These are phyloP conservation scores for Suillus fuscotomentosus DNA, from an alignment of 768 basidiomycete genomes.

Conservation along the genomic window DNA sequence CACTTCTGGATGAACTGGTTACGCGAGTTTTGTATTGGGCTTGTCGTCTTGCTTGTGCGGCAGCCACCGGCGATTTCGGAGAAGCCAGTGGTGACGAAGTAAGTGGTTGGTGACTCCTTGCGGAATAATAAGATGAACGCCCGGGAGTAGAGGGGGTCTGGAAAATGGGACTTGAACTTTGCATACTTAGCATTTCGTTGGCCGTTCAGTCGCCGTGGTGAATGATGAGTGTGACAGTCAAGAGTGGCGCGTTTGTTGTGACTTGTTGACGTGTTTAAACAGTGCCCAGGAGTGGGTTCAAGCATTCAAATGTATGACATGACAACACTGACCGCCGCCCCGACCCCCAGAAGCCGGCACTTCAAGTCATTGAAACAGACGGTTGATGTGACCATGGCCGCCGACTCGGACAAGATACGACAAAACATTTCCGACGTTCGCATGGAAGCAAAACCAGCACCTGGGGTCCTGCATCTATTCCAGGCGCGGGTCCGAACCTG, in stretches of 20 bases:
- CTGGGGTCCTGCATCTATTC: neutral
- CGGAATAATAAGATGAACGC: slow-evolving; percentile 27
- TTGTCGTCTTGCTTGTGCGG: slow-evolving; percentile 48
- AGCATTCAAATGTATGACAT: neutral
- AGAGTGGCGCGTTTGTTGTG: slow-evolving; percentile 21
- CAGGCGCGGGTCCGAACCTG: neutral
- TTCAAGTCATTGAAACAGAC: neutral
- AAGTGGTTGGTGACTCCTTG: slow-evolving; percentile 33
- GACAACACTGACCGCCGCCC: neutral
- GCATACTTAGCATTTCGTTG: slow-evolving; percentile 14
- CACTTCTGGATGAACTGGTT: slow-evolving; percentile 23
- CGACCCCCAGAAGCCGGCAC: neutral
- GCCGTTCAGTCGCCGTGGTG: neutral
- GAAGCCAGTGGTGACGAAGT: slow-evolving; percentile 56
- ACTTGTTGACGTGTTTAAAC: slow-evolving; percentile 22
- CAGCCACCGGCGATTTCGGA: slow-evolving; percentile 43
- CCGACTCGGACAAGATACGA: neutral
- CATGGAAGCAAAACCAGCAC: neutral
- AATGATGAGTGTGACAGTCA: slow-evolving; percentile 7
- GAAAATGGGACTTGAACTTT: slow-evolving; percentile 30
- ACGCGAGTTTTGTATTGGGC: slow-evolving; percentile 52
- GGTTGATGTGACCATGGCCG: neutral
- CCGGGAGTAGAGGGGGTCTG: slow-evolving; percentile 37
- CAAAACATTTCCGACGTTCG: neutral
- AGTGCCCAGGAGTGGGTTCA: neutral